Conservation (phyloP, 352 stramenopile genomes). For the Globisporangium carolinianum region DNA sequence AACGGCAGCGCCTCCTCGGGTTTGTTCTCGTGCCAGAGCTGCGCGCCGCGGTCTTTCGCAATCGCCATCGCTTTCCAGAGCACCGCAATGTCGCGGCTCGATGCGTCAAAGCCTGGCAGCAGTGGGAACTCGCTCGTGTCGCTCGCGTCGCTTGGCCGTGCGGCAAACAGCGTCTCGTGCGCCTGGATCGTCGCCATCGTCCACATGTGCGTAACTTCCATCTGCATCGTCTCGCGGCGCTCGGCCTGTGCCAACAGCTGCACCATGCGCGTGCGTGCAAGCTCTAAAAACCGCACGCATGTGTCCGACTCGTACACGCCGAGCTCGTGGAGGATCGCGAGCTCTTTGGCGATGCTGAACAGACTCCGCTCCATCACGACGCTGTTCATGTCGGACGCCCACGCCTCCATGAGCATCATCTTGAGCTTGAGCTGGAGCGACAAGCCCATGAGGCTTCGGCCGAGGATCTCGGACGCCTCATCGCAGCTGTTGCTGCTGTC, state of each 20-base stretch:
- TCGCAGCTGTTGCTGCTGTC: conserved; percentile 10
- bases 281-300: conserved; percentile 69
- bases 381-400: conserved; percentile 81
- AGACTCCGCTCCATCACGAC: conserved; percentile 84
- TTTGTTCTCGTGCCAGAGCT: conserved; percentile 85
- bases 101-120: conserved; percentile 54
- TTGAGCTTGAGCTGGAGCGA: conserved; percentile 82
- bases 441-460: conserved; percentile 67
- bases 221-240: conserved; percentile 52
- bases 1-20: conserved; percentile 74
- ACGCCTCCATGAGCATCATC: conserved; percentile 77
- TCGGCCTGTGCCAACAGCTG: conserved; percentile 55
- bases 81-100: conserved; percentile 62
- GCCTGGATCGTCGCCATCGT: conserved; percentile 69
- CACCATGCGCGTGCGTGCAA: conserved; percentile 59
- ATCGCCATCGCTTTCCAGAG: conserved; percentile 82
- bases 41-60: conserved; percentile 63
- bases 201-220: conserved; percentile 67
- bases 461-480: conserved; percentile 29
- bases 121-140: conserved; percentile 54
- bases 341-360: conserved; percentile 74
- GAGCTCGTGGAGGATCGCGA: conserved; percentile 68
- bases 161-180: conserved; percentile 34
- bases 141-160: conserved; percentile 13
- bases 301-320: conserved; percentile 70